These are phyloP conservation scores for Hyphodiscus hymeniophilus DNA, from an alignment of 495 filamentous ascomycete species.

Conservation along the genomic window DNA sequence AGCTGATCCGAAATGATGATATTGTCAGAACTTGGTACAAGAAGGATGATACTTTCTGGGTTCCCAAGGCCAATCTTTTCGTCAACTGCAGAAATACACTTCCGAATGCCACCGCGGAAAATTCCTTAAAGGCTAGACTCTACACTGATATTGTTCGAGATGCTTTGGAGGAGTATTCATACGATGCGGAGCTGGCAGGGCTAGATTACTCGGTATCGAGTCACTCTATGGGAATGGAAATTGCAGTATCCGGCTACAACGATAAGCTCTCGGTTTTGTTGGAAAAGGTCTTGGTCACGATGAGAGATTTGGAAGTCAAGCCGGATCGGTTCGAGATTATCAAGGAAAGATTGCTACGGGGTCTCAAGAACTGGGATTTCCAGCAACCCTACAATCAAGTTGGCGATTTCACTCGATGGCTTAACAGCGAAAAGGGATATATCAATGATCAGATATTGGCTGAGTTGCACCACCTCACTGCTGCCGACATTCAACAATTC, in stretches of 20 bases:
- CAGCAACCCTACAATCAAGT: conserved; percentile 86
- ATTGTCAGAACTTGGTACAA: conserved; percentile 90
- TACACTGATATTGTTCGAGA: conserved; percentile 87
- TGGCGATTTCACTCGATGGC: conserved; percentile 73
- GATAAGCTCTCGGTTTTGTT: conserved; percentile 89
- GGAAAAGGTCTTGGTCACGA: conserved; percentile 81
- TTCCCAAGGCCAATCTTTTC: conserved; percentile 83
- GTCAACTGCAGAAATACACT: conserved; percentile 74
- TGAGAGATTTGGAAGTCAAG: conserved; percentile 75
- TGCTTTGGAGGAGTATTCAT: conserved; percentile 87
- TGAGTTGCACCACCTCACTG: conserved; percentile 66
- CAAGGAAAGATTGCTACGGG: conserved; percentile 73
- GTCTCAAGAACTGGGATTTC: conserved; percentile 77
- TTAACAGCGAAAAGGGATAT: conserved; percentile 68
- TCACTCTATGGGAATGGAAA: conserved; percentile 63
- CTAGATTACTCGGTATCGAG: conserved; percentile 71
- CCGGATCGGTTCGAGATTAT: conserved; percentile 84
- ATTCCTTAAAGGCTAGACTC: conserved; percentile 65
- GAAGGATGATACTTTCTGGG: conserved; percentile 98
- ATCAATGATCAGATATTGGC: conserved; percentile 73
- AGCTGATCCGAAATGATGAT: conserved; percentile 81
- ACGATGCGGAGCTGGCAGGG: conserved; percentile 91
- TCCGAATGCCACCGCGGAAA: conserved; percentile 67
- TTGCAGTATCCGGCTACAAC: conserved; percentile 85
- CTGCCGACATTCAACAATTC: conserved; percentile 67